Conservation (phyloP, 2,329 filamentous ascomycete species). For the Trichoderma sp. region DNA sequence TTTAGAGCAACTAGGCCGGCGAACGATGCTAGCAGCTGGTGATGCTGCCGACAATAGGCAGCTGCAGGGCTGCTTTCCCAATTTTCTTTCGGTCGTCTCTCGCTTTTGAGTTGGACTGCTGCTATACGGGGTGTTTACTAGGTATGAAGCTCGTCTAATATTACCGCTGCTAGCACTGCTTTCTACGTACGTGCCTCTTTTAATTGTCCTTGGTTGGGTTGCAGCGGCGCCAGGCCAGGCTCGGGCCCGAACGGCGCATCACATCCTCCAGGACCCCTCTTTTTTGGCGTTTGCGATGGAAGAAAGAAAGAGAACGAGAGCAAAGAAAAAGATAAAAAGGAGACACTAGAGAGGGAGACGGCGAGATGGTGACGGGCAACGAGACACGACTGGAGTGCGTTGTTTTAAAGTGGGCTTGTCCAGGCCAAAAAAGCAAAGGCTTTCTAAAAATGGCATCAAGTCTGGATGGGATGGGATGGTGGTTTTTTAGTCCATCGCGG, state of each 20-base stretch:
- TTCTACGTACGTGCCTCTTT: background rate
- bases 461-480: background rate
- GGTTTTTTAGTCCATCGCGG: background rate
- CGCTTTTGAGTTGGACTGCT: background rate
- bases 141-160: background rate
- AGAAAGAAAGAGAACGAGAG: background rate
- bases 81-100: too few relatives aligned
- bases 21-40: background rate
- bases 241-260: background rate
- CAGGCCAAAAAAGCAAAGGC: background rate
- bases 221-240: background rate
- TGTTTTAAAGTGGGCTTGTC: background rate
- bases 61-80: too few relatives aligned
- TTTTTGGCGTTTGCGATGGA: background rate
- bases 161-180: background rate
- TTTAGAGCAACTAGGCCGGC: background rate
- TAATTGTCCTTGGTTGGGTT: background rate
- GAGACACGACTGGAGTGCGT: background rate
- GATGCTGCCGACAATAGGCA: too few relatives aligned
- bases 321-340: background rate
- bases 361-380: conserved; percentile 12
- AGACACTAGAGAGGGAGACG: too few relatives aligned
- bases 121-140: too few relatives aligned
- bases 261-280: background rate
- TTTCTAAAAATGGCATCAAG: conserved; percentile 14